A percentile compares a stretch with the other conserved stretches of the same genome.
Conservation (phyloP, 2,329 filamentous ascomycete genomes). For the Penicillium sumatraense region DNA sequence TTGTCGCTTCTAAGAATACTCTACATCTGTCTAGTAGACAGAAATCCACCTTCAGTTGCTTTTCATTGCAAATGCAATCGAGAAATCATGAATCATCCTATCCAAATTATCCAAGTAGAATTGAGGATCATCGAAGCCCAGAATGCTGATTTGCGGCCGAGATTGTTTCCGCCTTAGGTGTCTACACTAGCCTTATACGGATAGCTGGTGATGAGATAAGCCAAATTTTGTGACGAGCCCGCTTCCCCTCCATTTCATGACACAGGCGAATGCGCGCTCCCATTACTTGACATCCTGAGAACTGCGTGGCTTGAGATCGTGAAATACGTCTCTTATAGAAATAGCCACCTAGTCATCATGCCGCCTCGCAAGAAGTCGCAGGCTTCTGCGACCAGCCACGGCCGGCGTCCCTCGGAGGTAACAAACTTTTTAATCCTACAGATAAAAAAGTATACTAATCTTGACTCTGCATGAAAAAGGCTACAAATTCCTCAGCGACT, state of each 20-base stretch:
- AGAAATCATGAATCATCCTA: too few species aligned
- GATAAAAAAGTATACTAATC: constrained; percentile 12
- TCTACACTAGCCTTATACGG: constrained; percentile 16
- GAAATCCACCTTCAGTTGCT: too few species aligned
- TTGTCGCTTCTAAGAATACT: too few species aligned
- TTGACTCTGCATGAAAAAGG: not conserved
- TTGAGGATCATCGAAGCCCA: too few species aligned
- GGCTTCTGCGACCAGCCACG: constrained; percentile 31
- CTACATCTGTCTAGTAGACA: too few species aligned
- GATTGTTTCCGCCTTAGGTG: constrained; percentile 18
- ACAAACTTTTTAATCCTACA: constrained; percentile 31
- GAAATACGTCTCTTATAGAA: constrained; percentile 5
- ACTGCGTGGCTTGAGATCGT: constrained; percentile 15
- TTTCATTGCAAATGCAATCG: too few species aligned
- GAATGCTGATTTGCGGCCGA: too few species aligned
- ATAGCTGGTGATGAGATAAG: constrained; percentile 27
- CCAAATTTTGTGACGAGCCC: constrained; percentile 24
- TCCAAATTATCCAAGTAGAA: too few species aligned
- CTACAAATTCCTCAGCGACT: constrained; percentile 18
- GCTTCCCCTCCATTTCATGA: constrained; percentile 28
- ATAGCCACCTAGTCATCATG: constrained; percentile 31
- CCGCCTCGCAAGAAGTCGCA: constrained; percentile 43
- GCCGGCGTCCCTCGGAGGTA: constrained; percentile 38
- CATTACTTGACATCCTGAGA: constrained; percentile 5
- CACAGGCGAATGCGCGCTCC: constrained; percentile 3